These are phyloP conservation scores for Trametes villosa DNA, from an alignment of 768 basidiomycete genomes.

Conservation along the genomic window DNA sequence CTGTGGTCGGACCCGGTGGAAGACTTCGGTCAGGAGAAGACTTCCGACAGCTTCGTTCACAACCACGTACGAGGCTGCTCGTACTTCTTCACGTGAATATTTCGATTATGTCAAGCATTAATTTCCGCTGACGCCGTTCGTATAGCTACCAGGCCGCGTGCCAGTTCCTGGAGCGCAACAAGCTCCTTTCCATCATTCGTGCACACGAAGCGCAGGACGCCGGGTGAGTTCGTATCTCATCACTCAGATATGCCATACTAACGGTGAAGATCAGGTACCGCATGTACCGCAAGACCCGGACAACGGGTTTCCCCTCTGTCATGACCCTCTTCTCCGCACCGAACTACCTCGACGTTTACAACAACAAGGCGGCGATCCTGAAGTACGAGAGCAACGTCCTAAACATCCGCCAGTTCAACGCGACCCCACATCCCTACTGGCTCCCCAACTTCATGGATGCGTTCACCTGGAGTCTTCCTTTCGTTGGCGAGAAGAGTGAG, in stretches of 20 bases:
- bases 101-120: conserved; percentile 15
- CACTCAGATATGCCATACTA: background rate
- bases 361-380: conserved; percentile 98
- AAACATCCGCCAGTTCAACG: conserved; percentile 98
- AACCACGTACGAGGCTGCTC: conserved; percentile 98
- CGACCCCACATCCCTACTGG: conserved; percentile 94
- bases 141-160: conserved; percentile 93
- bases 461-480: conserved; percentile 97
- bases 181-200: conserved; percentile 93
- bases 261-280: conserved; percentile 66
- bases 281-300: conserved; percentile 99
- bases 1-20: conserved; percentile 98
- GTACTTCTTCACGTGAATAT: conserved; percentile 85
- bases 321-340: conserved; percentile 99
- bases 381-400: conserved; percentile 99
- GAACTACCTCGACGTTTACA: conserved; percentile 97
- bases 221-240: conserved; percentile 57
- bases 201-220: conserved; percentile 99
- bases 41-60: conserved; percentile 86
- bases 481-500: conserved; percentile 96
- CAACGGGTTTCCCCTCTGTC: conserved; percentile 97
- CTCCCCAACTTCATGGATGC: conserved; percentile 97
- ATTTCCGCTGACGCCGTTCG: conserved; percentile 14
- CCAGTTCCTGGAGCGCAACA: conserved; percentile 96
- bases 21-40: conserved; percentile 96